These are phyloP conservation scores for Aspergillus diversus DNA, from an alignment of 495 filamentous ascomycete species.

Conservation along the genomic window DNA sequence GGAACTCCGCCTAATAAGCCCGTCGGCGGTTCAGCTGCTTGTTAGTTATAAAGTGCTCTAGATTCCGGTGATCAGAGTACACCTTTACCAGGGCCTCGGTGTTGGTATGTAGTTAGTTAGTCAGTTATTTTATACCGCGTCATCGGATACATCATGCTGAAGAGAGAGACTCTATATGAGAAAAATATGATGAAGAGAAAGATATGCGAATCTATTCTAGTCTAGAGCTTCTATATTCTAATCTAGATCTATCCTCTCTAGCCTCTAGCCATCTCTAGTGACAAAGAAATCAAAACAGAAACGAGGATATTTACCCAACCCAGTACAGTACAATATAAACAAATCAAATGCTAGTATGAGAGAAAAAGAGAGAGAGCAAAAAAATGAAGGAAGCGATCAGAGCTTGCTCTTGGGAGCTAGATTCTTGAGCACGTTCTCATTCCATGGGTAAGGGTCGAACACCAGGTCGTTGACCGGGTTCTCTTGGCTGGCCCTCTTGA, in stretches of 20 bases:
- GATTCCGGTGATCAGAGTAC: not conserved
- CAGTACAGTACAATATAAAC: not conserved
- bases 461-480: conserved; percentile 69
- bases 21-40: conserved; percentile 26
- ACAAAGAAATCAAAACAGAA: not conserved
- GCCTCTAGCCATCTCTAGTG: not conserved
- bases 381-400: conserved; percentile 19
- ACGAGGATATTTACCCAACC: conserved; percentile 4
- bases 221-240: not conserved
- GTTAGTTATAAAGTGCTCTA: not conserved
- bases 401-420: conserved; percentile 44
- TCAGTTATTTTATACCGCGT: not conserved
- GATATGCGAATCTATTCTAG: not conserved
- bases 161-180: no score
- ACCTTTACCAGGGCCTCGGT: no score
- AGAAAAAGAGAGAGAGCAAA: not conserved
- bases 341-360: not conserved
- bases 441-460: conserved; percentile 70
- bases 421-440: conserved; percentile 60
- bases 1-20: conserved; percentile 27
- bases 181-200: no score
- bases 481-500: conserved; percentile 64
- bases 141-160: not conserved
- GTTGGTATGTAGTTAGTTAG: no score
- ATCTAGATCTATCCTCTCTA: not conserved